Evolutionary conservation across 2,329 filamentous ascomycete species (phyloP), one percentile per base, ranked within the genome.

Genomic region (Claviceps digitariae): DNA sequence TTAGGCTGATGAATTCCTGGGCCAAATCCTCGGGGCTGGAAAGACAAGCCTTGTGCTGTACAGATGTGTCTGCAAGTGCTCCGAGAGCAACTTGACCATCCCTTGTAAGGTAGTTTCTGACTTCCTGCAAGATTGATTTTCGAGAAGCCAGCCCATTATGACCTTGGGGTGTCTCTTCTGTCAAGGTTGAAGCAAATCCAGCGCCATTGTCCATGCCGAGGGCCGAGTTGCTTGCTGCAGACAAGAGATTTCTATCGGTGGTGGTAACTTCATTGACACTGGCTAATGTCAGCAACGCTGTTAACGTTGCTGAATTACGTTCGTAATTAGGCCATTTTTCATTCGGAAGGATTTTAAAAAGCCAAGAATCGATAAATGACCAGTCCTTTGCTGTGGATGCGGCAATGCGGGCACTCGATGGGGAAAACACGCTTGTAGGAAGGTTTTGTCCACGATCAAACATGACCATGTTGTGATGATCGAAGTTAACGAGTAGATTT

Each of bases 341-440:
- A 31, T 79, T 77, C 46, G 76, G 75, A 60, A 76, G 75, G 60
- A 86, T 87, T 63, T 86, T 86, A 55, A 79, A 76, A 47, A 76
- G 80, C 90, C 91, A 97, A 61, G 75, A 74, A 68, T 94, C 89
- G 60, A 96, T 79, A 59, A 87, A 89, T 53, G 83, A 84, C 91
- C 91, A 97, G 69, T 96, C 90, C 64, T 91, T 90, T 48, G 89
- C 87, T 57, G 86, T 83, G 13, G 86, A 86, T 57, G 87, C 86
- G 59, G 88, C 86, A 56, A 86, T 83, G 55, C 88, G 84, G 51
- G 82, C 81, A 34, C 83, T 72, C 0, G 81, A 83, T 13, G 82
- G 82, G 4, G 82, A 85, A 69, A 85, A 86, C 54, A 86, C 82
- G 56, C 81, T 79, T 13, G 76, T 64, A 45, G 68, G 66, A 12